Percentiles rank a stretch among this genome's conserved stretches.
phyloP scores from a whole-genome alignment of 1,139 yeast genomes.

The Suhomyces yuchorum region DNA sequence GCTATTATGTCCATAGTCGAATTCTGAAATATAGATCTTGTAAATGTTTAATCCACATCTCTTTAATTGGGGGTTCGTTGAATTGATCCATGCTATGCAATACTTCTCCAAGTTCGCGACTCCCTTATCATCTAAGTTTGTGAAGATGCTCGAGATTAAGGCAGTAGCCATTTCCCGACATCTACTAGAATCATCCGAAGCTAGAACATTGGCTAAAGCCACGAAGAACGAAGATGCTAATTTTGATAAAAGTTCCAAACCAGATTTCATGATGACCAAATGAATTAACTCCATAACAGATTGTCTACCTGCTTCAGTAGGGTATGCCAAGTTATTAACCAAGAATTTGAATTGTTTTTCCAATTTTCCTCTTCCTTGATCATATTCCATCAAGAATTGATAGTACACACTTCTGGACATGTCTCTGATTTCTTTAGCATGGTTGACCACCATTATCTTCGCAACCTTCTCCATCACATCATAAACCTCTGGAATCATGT shows the following conservation, averaged over 20 bases:
- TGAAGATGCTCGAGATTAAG: slow-evolving; percentile 58
- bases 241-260: slow-evolving; percentile 59
- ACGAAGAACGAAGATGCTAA: slow-evolving; percentile 79
- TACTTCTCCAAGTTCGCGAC: slow-evolving; percentile 57
- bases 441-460: slow-evolving; percentile 88
- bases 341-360: slow-evolving; percentile 82
- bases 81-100: slow-evolving; percentile 66
- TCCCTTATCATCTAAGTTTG: slow-evolving; percentile 48
- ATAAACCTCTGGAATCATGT: slow-evolving; percentile 84
- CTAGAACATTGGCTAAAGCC: slow-evolving; percentile 73
- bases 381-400: slow-evolving; percentile 90
- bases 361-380: slow-evolving; percentile 85
- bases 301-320: slow-evolving; percentile 83
- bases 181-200: slow-evolving; percentile 75
- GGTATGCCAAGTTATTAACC: slow-evolving; percentile 82
- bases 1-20: slow-evolving; percentile 45
- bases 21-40: slow-evolving; percentile 58
- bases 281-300: slow-evolving; percentile 89
- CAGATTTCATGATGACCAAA: slow-evolving; percentile 66
- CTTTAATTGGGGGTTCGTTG: slow-evolving; percentile 54
- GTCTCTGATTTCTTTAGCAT: slow-evolving; percentile 79
- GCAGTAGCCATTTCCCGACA: slow-evolving; percentile 86
- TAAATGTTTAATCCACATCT: slow-evolving; percentile 80
- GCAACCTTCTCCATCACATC: slow-evolving; percentile 84
- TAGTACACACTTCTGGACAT: slow-evolving; percentile 82